Evolutionary conservation across 148 eudicot genomes (phyloP), one percentile per base, ranked within the genome.

Genomic region (Gaultheria prostrata): DNA sequence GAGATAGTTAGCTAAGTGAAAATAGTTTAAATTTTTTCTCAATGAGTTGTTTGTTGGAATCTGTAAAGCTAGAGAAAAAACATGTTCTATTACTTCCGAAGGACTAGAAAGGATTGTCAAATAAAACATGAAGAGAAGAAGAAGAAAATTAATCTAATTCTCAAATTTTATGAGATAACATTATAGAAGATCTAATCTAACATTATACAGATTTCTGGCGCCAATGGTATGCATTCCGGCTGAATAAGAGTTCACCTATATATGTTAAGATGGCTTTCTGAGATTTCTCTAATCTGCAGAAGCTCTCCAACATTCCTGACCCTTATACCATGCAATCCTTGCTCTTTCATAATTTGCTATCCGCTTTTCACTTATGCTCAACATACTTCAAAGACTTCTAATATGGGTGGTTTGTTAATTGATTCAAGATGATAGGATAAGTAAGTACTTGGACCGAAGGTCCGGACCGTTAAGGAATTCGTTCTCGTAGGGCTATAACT

Each of bases 1-100:
- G 71, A 65, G 72, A 67, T 67, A 35, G 18, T 67, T 30, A 13
- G 71, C 26, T 26, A 3, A 13, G 72, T 67, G 72, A 28, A 24
- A 9, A 67, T 67, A 28, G 72, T 30, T 26, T 67, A 28, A 67
- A 67, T 12, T 11, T 30, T 67, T 24, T 30, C 28, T 67, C 20
- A 67, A 67, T 11, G 18, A 28, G 28, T 67, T 28, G 84, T 97
- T 97, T 74, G 98, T 89, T 18, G 98, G 98, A 77, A 97, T 95
- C 99, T 97, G 82, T 63, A 76, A 80, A n/a, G n/a, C n/a, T n/a
- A 45, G 51, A 57, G 56, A 79, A 30, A 13, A 83, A 78, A 53
- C 28, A 21, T 39, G 21, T 74, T 20, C 7, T 43, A 35, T 43
- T 12, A 45, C 50, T 3, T 74, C 77, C 24, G 17, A 12, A 49